Conservation (phyloP, 176 grass and related monocot species). For the Carex myosuroides region DNA sequence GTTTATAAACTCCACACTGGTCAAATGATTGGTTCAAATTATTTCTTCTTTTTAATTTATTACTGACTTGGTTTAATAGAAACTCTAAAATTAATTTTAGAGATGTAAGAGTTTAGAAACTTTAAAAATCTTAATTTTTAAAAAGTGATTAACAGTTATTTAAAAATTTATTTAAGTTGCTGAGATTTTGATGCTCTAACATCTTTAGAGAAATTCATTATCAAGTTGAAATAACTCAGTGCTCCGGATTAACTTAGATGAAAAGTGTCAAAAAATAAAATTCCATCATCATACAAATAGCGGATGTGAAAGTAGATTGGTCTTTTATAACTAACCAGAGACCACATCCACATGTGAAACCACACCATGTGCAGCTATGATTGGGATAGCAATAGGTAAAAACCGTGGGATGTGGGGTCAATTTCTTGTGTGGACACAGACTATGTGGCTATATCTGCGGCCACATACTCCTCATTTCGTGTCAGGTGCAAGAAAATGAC, state of each 20-base stretch:
- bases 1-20: too few species aligned
- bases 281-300: neutral
- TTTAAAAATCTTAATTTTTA: too few species aligned
- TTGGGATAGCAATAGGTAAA: neutral
- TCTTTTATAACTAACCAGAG: conserved; percentile 4
- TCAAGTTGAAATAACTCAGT: neutral
- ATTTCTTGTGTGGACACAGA: conserved; percentile 2
- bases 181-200: neutral
- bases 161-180: too few species aligned
- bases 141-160: too few species aligned
- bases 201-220: neutral
- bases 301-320: neutral
- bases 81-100: too few species aligned
- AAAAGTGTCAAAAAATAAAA: neutral
- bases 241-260: neutral
- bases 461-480: neutral
- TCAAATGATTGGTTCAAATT: too few species aligned
- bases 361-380: conserved; percentile 3
- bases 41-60: too few species aligned
- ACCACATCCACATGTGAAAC: conserved; percentile 4
- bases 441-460: conserved; percentile 6
- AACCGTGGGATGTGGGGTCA: neutral
- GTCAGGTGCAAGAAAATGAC: neutral
- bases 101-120: too few species aligned
- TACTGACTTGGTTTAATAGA: too few species aligned